Conservation (phyloP, 2,329 filamentous ascomycete genomes). For the Trichophyton verrucosum region DNA sequence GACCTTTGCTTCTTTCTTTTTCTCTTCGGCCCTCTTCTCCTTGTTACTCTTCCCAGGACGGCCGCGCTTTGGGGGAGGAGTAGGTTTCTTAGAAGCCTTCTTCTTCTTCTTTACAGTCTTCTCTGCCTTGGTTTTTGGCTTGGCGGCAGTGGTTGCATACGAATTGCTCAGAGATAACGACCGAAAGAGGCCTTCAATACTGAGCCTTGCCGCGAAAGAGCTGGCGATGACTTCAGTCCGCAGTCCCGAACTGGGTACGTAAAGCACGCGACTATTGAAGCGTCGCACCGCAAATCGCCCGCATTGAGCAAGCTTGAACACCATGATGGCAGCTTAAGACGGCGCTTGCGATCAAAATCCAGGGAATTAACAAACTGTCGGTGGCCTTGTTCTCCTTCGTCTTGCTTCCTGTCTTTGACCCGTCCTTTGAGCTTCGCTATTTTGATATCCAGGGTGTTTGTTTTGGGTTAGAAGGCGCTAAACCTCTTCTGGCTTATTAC, state of each 20-base stretch:
- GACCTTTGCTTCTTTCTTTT: constrained; percentile 19
- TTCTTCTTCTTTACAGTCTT: constrained; percentile 9
- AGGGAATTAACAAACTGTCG: not conserved
- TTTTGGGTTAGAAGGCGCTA: not conserved
- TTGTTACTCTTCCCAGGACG: constrained; percentile 7
- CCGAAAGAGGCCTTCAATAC: not conserved
- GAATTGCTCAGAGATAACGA: constrained; percentile 17
- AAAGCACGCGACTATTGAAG: constrained; percentile 4
- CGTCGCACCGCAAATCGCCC: constrained; percentile 19
- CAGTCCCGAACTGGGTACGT: not conserved
- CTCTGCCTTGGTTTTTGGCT: constrained; percentile 17
- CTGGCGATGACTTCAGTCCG: not conserved
- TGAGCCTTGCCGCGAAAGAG: not conserved
- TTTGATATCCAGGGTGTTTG: not conserved
- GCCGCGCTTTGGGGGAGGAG: not conserved
- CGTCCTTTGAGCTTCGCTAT: not conserved
- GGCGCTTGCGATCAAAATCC: not conserved
- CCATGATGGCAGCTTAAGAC: constrained; percentile 17
- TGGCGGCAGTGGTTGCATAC: constrained; percentile 24
- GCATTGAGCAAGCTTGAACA: constrained; percentile 22
- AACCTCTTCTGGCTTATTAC: not conserved
- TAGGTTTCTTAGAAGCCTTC: not conserved
- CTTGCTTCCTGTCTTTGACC: not conserved
- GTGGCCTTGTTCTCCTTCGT: not conserved
- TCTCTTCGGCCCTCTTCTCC: constrained; percentile 13